phyloP scores from a whole-genome alignment of 2,329 filamentous ascomycete genomes.

The Diaporthe sp. region DNA sequence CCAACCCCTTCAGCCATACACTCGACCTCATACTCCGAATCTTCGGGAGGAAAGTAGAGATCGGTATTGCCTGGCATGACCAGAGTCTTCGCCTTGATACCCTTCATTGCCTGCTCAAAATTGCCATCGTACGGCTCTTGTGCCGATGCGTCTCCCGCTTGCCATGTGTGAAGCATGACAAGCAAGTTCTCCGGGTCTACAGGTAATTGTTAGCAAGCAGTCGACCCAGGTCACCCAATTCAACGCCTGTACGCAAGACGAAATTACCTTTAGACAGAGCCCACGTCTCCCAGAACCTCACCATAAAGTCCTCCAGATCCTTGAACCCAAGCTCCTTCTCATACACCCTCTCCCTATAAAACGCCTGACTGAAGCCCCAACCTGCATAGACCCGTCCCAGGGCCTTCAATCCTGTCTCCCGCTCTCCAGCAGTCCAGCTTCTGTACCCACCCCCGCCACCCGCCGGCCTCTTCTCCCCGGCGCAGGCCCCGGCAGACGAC shows the following conservation, averaged over 20 bases:
- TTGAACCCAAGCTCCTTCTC: constrained; percentile 71
- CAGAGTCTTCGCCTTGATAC: constrained; percentile 77
- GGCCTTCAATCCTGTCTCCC: constrained; percentile 67
- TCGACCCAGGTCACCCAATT: not conserved
- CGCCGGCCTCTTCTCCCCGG: constrained; percentile 1
- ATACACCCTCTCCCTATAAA: constrained; percentile 79
- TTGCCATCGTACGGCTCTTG: constrained; percentile 76
- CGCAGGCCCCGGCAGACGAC: constrained; percentile 35
- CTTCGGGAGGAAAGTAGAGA: constrained; percentile 84
- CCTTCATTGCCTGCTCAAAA: constrained; percentile 72
- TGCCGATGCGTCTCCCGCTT: constrained; percentile 75
- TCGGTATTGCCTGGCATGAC: constrained; percentile 80
- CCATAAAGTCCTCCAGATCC: constrained; percentile 78
- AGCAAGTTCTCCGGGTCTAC: constrained; percentile 40
- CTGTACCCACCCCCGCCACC: constrained; percentile 8
- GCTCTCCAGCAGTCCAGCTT: constrained; percentile 40
- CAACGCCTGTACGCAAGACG: not conserved
- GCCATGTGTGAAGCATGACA: constrained; percentile 76
- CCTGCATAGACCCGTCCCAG: constrained; percentile 82
- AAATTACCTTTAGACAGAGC: constrained; percentile 49
- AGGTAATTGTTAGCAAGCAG: constrained; percentile 44
- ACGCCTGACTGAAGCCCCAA: constrained; percentile 84
- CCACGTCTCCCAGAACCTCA: constrained; percentile 81
- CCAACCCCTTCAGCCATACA: constrained; percentile 41
- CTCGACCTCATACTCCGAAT: constrained; percentile 78